phyloP scores from a whole-genome alignment of 352 stramenopile genomes.

The Thalassiosira mediterranea region DNA sequence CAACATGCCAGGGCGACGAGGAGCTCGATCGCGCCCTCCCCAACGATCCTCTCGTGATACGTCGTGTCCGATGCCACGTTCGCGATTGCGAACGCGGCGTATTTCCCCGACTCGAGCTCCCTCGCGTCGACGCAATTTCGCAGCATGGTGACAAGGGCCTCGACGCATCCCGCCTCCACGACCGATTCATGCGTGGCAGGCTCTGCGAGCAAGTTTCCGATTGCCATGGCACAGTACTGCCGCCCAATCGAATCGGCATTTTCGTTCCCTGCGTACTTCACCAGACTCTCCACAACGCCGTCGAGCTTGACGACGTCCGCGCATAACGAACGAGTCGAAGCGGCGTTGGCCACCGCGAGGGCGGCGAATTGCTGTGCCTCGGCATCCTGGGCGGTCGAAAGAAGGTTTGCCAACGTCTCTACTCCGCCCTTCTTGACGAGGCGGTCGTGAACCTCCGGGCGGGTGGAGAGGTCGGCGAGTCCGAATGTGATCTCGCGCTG shows the following conservation, averaged over 20 bases:
- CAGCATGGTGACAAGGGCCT: constrained; percentile 90
- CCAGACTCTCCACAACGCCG: constrained; percentile 87
- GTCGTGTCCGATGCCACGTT: constrained; percentile 93
- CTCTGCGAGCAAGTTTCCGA: constrained; percentile 95
- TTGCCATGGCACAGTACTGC: constrained; percentile 94
- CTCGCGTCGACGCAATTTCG: constrained; percentile 84
- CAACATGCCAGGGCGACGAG: constrained; percentile 94
- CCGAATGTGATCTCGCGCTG: constrained; percentile 89
- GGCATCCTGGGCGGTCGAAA: constrained; percentile 89
- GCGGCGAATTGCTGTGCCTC: constrained; percentile 93
- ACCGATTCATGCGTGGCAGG: constrained; percentile 94
- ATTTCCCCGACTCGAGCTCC: constrained; percentile 85
- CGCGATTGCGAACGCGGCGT: constrained; percentile 92
- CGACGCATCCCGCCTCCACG: constrained; percentile 89
- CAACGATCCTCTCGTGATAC: constrained; percentile 90
- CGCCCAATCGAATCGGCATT: constrained; percentile 90
- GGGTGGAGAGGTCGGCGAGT: constrained; percentile 94
- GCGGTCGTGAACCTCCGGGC: constrained; percentile 90
- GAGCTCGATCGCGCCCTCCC: constrained; percentile 90
- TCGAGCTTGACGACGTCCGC: constrained; percentile 92
- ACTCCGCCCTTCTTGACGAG: constrained; percentile 95
- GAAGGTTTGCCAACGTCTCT: constrained; percentile 90
- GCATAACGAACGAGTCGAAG: constrained; percentile 87
- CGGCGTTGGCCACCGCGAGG: constrained; percentile 94
- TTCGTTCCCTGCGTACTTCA: constrained; percentile 90